Conservation (phyloP, 164 flowering plant genomes). For the Tetrastigma voinierianum region DNA sequence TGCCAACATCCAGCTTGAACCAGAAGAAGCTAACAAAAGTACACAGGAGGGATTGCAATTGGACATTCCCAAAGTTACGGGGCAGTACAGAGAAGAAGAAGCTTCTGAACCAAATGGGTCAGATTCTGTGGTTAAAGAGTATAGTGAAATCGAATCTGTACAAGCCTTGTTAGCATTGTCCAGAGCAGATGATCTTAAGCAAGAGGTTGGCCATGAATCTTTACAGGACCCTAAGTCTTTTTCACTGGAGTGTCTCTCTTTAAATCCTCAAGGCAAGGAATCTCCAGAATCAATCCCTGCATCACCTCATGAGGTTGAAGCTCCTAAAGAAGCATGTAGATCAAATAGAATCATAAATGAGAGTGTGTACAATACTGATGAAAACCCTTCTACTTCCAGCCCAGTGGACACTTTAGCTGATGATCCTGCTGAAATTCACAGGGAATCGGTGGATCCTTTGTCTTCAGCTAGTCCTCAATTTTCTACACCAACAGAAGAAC, state of each 20-base stretch:
- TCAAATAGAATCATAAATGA: slow-evolving; percentile 21
- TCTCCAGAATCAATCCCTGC: slow-evolving; percentile 14
- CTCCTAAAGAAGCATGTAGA: slow-evolving; percentile 12
- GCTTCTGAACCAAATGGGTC: slow-evolving; percentile 10
- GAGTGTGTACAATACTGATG: slow-evolving; percentile 3
- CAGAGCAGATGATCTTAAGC: slow-evolving; percentile 17
- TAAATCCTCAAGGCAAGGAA: slow-evolving; percentile 28
- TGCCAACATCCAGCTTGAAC: slow-evolving; percentile 17
- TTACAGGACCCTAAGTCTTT: slow-evolving; percentile 28
- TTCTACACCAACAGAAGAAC: too few relatives aligned
- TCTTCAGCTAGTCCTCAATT: too few relatives aligned
- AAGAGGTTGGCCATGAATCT: slow-evolving; percentile 22
- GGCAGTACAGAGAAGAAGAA: slow-evolving; percentile 14
- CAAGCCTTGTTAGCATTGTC: slow-evolving; percentile 12
- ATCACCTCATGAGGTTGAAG: slow-evolving; percentile 19
- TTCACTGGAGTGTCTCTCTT: slow-evolving; percentile 37
- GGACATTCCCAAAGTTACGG: slow-evolving; percentile 17
- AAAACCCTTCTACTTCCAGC: slow-evolving; percentile 7
- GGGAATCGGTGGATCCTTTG: too few relatives aligned
- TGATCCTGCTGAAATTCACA: slow-evolving; percentile 5
- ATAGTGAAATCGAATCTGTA: slow-evolving; percentile 14
- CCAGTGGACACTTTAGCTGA: slow-evolving; percentile 4
- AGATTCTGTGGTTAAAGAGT: slow-evolving; percentile 18
- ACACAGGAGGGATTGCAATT: slow-evolving; percentile 16
- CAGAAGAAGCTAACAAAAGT: slow-evolving; percentile 17